phyloP scores from a whole-genome alignment of 2,329 filamentous ascomycete species.

The Claviceps sp. region DNA sequence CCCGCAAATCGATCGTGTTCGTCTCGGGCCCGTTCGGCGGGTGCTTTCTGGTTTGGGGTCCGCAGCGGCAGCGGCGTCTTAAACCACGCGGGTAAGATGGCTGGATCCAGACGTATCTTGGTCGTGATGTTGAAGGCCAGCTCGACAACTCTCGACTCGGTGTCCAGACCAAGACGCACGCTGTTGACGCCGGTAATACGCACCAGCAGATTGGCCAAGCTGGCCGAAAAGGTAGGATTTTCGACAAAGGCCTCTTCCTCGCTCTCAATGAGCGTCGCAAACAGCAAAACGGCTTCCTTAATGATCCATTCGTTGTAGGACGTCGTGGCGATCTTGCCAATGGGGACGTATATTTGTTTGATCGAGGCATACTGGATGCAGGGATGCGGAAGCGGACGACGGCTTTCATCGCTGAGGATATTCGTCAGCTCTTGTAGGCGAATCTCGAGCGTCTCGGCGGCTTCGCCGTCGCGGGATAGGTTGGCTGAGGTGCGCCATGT shows the following conservation, averaged over 20 bases:
- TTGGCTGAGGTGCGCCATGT: constrained; percentile 50
- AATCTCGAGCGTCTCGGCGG: constrained; percentile 48
- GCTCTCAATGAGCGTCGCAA: constrained; percentile 85
- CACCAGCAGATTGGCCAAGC: constrained; percentile 74
- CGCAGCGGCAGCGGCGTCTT: constrained; percentile 33
- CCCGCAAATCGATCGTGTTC: constrained; percentile 73
- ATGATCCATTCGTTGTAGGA: constrained; percentile 79
- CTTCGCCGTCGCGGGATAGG: constrained; percentile 44
- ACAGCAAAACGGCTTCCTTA: constrained; percentile 70
- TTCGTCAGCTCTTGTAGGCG: constrained; percentile 50
- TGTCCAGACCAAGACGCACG: constrained; percentile 62
- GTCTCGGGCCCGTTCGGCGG: constrained; percentile 29
- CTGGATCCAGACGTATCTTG: constrained; percentile 82
- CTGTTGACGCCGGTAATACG: constrained; percentile 63
- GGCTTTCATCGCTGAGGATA: constrained; percentile 79
- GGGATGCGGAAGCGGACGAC: constrained; percentile 76
- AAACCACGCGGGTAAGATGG: constrained; percentile 87
- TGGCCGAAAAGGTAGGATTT: constrained; percentile 71
- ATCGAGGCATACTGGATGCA: constrained; percentile 79
- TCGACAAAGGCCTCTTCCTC: constrained; percentile 93
- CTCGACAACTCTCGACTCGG: constrained; percentile 81
- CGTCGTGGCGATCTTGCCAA: constrained; percentile 77
- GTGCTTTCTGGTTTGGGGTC: constrained; percentile 8
- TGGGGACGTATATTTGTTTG: constrained; percentile 78
- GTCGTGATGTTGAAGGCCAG: constrained; percentile 91